These are phyloP conservation scores for Chlamydomonas sp. DNA, from an alignment of 139 green algal genomes.

Conservation along the genomic window DNA sequence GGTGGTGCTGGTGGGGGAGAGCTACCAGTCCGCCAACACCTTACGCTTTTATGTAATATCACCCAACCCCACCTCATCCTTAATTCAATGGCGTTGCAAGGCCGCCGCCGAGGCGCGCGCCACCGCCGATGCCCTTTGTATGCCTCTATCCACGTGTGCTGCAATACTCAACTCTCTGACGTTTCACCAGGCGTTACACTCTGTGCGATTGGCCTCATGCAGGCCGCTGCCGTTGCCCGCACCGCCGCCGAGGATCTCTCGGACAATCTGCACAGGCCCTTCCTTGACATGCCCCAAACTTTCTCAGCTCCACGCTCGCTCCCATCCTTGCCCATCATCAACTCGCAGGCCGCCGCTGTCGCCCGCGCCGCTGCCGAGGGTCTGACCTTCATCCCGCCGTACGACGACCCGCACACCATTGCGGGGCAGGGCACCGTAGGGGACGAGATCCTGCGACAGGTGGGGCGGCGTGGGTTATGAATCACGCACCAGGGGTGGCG, in stretches of 20 bases:
- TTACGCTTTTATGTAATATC: too few relatives aligned
- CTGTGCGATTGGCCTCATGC: not conserved
- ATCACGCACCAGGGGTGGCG: not conserved
- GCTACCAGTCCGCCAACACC: slow-evolving; percentile 66
- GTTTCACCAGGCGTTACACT: too few relatives aligned
- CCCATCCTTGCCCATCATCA: too few relatives aligned
- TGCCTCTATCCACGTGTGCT: too few relatives aligned
- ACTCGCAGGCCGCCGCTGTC: slow-evolving; percentile 60
- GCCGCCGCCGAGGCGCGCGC: too few relatives aligned
- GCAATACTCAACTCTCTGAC: too few relatives aligned
- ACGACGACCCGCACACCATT: slow-evolving; percentile 96
- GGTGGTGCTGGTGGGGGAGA: slow-evolving; percentile 93
- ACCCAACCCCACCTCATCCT: too few relatives aligned
- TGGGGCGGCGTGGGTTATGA: slow-evolving; percentile 11
- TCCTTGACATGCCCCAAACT: too few relatives aligned
- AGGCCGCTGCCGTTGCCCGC: slow-evolving; percentile 60
- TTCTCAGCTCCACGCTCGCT: too few relatives aligned
- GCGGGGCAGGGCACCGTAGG: slow-evolving; percentile 96
- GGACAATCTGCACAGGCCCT: too few relatives aligned
- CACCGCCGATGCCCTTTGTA: too few relatives aligned
- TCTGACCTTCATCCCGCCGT: slow-evolving; percentile 88
- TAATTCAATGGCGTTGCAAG: too few relatives aligned
- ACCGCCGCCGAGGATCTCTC: slow-evolving; percentile 67
- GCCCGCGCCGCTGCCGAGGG: slow-evolving; percentile 67
- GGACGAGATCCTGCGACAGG: slow-evolving; percentile 90